Base-by-base conservation (phyloP, 2,329 filamentous ascomycete genomes). In the Simplicillium sp. region DNA sequence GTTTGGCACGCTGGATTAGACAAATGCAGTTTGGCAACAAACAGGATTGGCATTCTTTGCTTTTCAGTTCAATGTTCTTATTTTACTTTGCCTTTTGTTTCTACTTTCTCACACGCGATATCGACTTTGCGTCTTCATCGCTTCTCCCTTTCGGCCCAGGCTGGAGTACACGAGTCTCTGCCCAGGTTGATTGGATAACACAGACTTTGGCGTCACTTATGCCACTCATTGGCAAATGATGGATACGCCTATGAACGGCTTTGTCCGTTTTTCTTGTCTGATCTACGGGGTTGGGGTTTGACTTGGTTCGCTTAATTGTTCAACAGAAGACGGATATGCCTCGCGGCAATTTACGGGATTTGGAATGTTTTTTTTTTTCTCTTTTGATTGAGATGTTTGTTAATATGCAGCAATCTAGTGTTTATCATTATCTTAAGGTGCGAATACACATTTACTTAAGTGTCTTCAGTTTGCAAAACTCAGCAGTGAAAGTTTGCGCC, bases 241-340 rank as follows among this genome's bases (percentile, higher is more conserved):
- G n/a, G n/a, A n/a, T n/a, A n/a, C n/a, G n/a, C n/a, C n/a, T n/a
- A n/a, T n/a, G n/a, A n/a, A n/a, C n/a, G n/a, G n/a, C n/a, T n/a
- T n/a, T n/a, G n/a, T 44, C 46, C 29, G 40, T 45, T 43, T 46
- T 36, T 39, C 42, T 39, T 49, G 41, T 44, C 40, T 43, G 25
- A 32, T 44, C 42, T 38, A 13, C 20, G 7, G 36, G 7, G 6
- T 20, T 29, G 20, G 31, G 31, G 6, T 5, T 33, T 33, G 6
- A 33, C 31, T 13, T 15, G 31, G 31, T 4, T 13, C 20, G 36
- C 15, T 37, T 15, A 5, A 15, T 32, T 34, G 29, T 46, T 51
- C 54, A 48, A 50, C 49, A 52, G 53, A 61, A 61, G 58, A 62
- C 51, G 56, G 57, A 54, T 53, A 55, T 48, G 60, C 60, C 60